Evolutionary conservation across 441 rosid species (phyloP), one percentile per base, ranked within the genome.

Genomic region (Adansonia madagascariensis): DNA sequence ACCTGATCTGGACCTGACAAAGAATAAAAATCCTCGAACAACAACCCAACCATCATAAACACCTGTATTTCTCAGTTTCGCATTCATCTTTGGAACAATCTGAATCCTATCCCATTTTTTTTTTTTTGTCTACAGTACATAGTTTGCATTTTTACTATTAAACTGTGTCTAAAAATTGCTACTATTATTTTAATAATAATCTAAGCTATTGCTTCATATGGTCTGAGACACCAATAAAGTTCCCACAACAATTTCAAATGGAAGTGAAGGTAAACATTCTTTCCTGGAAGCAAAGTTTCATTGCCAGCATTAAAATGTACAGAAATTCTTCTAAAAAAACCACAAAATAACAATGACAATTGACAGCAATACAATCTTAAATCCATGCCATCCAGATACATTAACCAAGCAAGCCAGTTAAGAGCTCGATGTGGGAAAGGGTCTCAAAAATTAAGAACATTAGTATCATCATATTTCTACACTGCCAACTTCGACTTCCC

Each of bases 321-420:
- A 77, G 22, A 52, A 18, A 17, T 70, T 71, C 69, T 43, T 27
- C 4, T 31, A 11, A 50, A 17, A 50, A 50, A 57, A 39, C 27
- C 4, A 14, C 3, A 39, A 53, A 8, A 27, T 52, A 52, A 52
- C 5, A 52, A 15, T 52, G 56, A 63, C 1, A 15, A 35, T 24
- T 52, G 77, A 3, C 0, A 46, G n/a, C 18, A 27, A 31, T 59
- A 39, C 15, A 20, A 76, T n/a, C 1, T 52, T 4, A 66, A 71
- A 68, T 56, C 12, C 61, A 7, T 20, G 57, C 39, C 44, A 41
- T 55, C 52, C 59, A 73, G 52, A 55, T 84, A 75, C 77, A 77
- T 10, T 35, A 68, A 27, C 46, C 67, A 79, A 66, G 60, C 2
- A 56, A 68, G 67, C 22, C 31, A 46, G 53, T 76, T 43, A 61